Base-by-base conservation (phyloP, 73 alveolate species). In the Blepharisma japonicum region DNA sequence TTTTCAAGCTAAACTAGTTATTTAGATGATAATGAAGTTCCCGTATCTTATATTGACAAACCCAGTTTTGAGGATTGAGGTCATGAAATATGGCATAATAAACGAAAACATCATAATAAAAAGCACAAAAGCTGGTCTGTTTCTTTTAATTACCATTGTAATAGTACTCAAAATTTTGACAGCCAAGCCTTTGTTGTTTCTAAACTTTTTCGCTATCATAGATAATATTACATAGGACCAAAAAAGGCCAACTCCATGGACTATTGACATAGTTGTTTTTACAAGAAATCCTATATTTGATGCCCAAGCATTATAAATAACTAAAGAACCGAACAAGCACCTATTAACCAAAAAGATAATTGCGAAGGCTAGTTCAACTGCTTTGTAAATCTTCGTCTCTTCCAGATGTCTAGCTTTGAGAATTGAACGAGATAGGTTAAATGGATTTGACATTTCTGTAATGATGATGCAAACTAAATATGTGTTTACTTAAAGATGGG, bases 261-360 rank as follows among this genome's bases (percentile, higher is more conserved):
- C 23, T 14, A 61, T 61, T 9, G 74, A 61, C 14, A 61, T 61
- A 14, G 74, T 39, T 11, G 23, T 8, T 61, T 61, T 61, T 8
- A 39, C 23, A 61, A 61, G 14, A 14, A 61, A 25, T n/a, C 50
- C 18, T 9, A 61, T 14, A 20, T n/a, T 25, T 18, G 74, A 14
- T 8, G 23, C 74, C 74, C 74, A 61, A 61, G 23, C 47, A 61
- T 61, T 61, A 5, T 61, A 61, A 61, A 14, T 61, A 61, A 61
- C 50, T 9, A n/a, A 61, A 25, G 49, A 14, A 25, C 74, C 14
- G 3, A 25, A 9, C 39, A 61, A 8, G 14, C 47, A 18, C 47
- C 74, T 61, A 8, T 14, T 8, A 14, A 61, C 39, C 11, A 61
- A n/a, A 61, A 61, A 61, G 23, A 39, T 14, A 1, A 14, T 1